These are phyloP conservation scores for Geotrichum ghanense DNA, from an alignment of 805 yeast species.

Conservation along the genomic window DNA sequence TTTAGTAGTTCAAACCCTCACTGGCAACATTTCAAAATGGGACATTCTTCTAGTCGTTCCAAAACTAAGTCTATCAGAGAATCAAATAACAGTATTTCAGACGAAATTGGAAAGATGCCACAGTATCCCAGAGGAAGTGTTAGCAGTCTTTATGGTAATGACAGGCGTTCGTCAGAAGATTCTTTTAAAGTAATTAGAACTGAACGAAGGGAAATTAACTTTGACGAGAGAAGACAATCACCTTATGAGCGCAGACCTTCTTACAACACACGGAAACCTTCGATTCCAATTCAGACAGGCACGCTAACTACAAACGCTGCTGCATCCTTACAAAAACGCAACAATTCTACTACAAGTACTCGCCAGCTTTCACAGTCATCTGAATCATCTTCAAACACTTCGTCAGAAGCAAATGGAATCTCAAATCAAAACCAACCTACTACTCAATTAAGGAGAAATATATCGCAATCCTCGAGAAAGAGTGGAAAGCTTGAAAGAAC, in stretches of 20 bases:
- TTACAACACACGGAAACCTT: background rate
- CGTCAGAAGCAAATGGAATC: background rate
- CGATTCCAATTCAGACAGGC: conserved; percentile 1
- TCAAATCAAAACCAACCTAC: background rate
- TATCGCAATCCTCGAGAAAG: conserved; percentile 8
- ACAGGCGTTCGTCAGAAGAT: conserved; percentile 18
- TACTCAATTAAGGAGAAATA: background rate
- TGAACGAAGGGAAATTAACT: conserved; percentile 59
- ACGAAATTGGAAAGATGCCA: background rate
- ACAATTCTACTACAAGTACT: background rate
- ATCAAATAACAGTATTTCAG: background rate
- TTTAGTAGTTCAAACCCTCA: background rate
- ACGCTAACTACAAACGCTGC: background rate
- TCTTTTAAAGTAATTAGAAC: conserved; percentile 58
- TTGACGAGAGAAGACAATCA: conserved; percentile 65
- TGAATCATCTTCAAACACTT: background rate
- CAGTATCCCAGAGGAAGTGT: background rate
- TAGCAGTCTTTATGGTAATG: background rate
- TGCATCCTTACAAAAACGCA: background rate
- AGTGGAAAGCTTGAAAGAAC: conserved; percentile 16
- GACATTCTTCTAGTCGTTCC: background rate
- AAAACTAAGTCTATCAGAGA: background rate
- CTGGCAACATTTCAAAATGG: background rate
- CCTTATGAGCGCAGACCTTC: conserved; percentile 37
- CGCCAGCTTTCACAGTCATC: background rate